Evolutionary conservation across 1,284 basidiomycete species (phyloP).

Genomic region (Boletellus deceptivus): DNA sequence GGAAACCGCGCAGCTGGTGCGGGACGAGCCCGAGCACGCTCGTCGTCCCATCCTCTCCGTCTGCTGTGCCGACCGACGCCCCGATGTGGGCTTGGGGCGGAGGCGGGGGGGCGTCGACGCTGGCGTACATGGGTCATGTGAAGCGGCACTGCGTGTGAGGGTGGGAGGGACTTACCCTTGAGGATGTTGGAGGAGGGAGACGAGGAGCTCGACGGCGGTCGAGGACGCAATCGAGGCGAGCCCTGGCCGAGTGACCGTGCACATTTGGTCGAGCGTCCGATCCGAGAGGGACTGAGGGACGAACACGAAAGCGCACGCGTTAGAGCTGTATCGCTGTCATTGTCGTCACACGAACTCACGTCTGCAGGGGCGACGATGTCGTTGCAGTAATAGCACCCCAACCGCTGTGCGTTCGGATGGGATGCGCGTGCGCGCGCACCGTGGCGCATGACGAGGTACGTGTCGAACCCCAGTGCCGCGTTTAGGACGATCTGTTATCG

Average conservation of each 20-base stretch:
- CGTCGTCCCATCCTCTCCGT: conserved; percentile 13
- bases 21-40: conserved; percentile 84
- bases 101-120: conserved; percentile 66
- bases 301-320: not conserved
- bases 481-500: conserved; percentile 80
- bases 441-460: conserved; percentile 96
- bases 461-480: conserved; percentile 94
- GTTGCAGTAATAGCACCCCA: conserved; percentile 98
- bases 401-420: conserved; percentile 35
- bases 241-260: conserved; percentile 96
- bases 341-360: conserved; percentile 45
- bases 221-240: conserved; percentile 91
- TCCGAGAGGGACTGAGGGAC: conserved; percentile 80
- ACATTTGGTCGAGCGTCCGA: conserved; percentile 97
- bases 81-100: conserved; percentile 38
- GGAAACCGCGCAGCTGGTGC: conserved; percentile 90
- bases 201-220: conserved; percentile 89
- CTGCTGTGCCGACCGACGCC: too few species aligned
- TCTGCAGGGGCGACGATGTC: conserved; percentile 96
- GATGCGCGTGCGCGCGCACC: conserved; percentile 53
- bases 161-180: conserved; percentile 57
- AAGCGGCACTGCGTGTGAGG: too few species aligned
- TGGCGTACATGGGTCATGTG: conserved; percentile 27
- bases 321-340: too few species aligned
- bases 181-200: conserved; percentile 88